Evolutionary conservation across 2,329 filamentous ascomycete genomes (phyloP), one percentile per base, ranked within the genome.

Genomic region (Alternaria brassicicola): DNA sequence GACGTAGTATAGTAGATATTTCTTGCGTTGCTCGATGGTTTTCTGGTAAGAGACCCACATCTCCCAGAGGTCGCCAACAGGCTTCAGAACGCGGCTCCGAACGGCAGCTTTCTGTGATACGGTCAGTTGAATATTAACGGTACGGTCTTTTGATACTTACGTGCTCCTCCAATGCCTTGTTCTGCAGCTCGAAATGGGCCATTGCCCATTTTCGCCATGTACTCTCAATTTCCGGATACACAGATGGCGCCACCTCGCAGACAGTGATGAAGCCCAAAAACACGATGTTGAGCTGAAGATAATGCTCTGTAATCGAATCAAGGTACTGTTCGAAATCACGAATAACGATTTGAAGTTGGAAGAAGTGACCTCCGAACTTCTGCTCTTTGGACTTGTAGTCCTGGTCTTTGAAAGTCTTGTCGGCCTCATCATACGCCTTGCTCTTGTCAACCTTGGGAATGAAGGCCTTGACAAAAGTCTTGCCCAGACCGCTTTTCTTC

Each of bases 261-360:
- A 93, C 89, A 1, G 90, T 85, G 76, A 97, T 92, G 74, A 97
- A 91, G 1, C 91, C 91, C 2, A 88, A 87, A 28, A 94, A 85
- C 64, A 94, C 90, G 59, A 91, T 88, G 47, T 93, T 85, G 68
- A 96, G 93, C 65, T 91, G 89, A 57, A 90, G 86, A 48, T 97
- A 89, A 63, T 91, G 92, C n/a, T 85, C 86, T 8, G 90, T 87
- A 3, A 92, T 87, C 55, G 93, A 89, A n/a, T 89, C 86, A 4
- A 92, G 89, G 76, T 98, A 98, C 69, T 89, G 92, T 71, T 97
- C 92, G n/a, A 97, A 90, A 75, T 98, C 95, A 57, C 93, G 88
- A 71, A 96, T 88, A 39, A 97, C 92, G 36, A 99, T 90, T 73
- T 98, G 94, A 26, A 98, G 81, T 59, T 94, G 90, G 61, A 97